Base-by-base conservation (phyloP, 163 green algal species). In the Prototheca stagnorum region DNA sequence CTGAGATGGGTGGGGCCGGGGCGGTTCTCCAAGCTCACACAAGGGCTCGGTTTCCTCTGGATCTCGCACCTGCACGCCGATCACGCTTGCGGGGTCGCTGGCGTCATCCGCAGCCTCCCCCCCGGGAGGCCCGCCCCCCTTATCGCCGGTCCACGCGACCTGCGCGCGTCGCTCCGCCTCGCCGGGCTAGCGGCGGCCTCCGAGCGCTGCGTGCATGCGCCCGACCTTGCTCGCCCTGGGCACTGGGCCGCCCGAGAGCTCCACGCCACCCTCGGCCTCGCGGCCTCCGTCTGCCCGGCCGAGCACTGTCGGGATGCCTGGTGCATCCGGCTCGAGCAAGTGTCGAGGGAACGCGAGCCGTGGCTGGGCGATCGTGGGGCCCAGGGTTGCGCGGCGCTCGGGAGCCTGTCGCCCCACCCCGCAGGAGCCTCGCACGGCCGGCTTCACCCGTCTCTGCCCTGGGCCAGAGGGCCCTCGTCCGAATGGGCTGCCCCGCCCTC, bases 31-130 rank as follows among this genome's bases (percentile, higher is more conserved):
- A n/a, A 19, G 5, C 6, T 19, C 36, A 43, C 78, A 37, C 25
- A 46, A n/a, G 34, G 39, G 11, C 41, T 88, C 35, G 50, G 53
- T 9, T 40, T 44, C 12, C 47, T 88, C n/a, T 86, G 76, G 77
- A 45, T 88, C 3, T 82, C 68, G 4, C 78, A 88, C 60, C 70
- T 75, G 28, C 78, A 88, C 50, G 74, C 79, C 15, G 78, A 83
- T 53, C 71, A 79, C 51, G 12, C 39, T 55, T 22, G 17, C 21
- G 20, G 3, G 2, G 15, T 21, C n/a, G n/a, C 5, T 2, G 21
- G 14, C 14, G 24, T 27, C n/a, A 26, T 54, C n/a, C n/a, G n/a
- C 35, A 28, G 17, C 34, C 47, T 45, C 20, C 2, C 14, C 5
- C 17, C 33, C 12, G 28, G 22, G 36, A 15, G 20, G 4, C n/a